These are phyloP conservation scores for Colletotrichum noveboracense DNA, from an alignment of 2,329 filamentous ascomycete species.

Conservation along the genomic window DNA sequence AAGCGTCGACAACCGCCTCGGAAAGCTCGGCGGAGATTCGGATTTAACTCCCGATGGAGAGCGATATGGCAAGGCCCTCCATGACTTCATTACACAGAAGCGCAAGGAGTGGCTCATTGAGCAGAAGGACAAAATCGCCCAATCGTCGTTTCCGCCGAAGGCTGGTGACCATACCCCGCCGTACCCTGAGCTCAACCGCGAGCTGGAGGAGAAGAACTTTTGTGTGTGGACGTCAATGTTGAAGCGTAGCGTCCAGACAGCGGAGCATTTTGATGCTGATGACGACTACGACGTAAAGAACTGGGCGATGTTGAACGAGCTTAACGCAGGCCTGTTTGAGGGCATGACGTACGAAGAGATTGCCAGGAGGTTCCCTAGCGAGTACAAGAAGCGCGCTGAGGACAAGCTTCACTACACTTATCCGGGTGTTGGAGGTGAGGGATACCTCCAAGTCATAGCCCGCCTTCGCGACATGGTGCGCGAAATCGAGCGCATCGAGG, in stretches of 20 bases:
- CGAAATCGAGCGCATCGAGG: slow-evolving; percentile 95
- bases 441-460: slow-evolving; percentile 96
- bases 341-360: slow-evolving; percentile 96
- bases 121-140: slow-evolving; percentile 78
- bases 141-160: slow-evolving; percentile 85
- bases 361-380: slow-evolving; percentile 75
- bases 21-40: slow-evolving; percentile 91
- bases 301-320: slow-evolving; percentile 97
- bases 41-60: slow-evolving; percentile 81
- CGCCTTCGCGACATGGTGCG: slow-evolving; percentile 94
- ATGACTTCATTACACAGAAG: slow-evolving; percentile 83
- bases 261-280: slow-evolving; percentile 85
- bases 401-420: slow-evolving; percentile 98
- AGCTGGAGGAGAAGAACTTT: slow-evolving; percentile 83
- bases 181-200: slow-evolving; percentile 81
- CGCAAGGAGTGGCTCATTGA: slow-evolving; percentile 82
- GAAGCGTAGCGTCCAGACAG: slow-evolving; percentile 85
- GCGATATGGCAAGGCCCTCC: slow-evolving; percentile 78
- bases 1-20: slow-evolving; percentile 83
- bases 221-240: slow-evolving; percentile 99
- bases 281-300: slow-evolving; percentile 98
- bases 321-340: slow-evolving; percentile 92
- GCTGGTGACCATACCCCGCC: slow-evolving; percentile 93
- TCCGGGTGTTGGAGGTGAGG: slow-evolving; percentile 92
- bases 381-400: slow-evolving; percentile 78